Evolutionary conservation across 352 stramenopile genomes (phyloP).

Genomic region (Globisporangium perplexum): DNA sequence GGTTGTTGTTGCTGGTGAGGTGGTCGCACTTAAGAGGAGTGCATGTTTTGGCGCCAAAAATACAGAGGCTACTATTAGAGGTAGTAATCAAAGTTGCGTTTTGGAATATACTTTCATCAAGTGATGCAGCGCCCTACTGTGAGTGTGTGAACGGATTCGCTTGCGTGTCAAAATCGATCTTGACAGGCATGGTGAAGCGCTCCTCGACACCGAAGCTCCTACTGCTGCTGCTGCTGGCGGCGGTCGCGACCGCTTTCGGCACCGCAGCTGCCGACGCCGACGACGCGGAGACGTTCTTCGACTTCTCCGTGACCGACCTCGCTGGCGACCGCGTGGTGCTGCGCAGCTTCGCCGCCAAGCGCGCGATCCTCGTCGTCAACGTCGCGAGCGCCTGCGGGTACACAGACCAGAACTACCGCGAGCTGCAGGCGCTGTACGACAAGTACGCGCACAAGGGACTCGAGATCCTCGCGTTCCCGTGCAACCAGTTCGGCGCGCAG

Average conservation of each 20-base stretch:
- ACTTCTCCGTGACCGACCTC: conserved; percentile 53
- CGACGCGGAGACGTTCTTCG: conserved; percentile 31
- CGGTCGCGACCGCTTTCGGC: not conserved
- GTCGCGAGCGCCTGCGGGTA: conserved; percentile 77
- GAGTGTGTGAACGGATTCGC: too few species aligned
- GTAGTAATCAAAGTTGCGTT: too few species aligned
- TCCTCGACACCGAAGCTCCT: conserved; percentile 12
- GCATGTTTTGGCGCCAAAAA: too few species aligned
- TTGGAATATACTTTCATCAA: too few species aligned
- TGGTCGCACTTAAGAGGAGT: too few species aligned
- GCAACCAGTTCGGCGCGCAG: conserved; percentile 95
- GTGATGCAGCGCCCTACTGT: too few species aligned
- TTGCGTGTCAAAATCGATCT: not conserved
- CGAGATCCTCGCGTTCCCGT: conserved; percentile 92
- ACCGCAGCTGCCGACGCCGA: not conserved
- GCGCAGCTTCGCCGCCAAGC: conserved; percentile 38
- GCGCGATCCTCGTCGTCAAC: conserved; percentile 77
- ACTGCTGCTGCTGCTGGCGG: conserved; percentile 4
- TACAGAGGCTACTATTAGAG: too few species aligned
- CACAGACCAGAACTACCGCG: conserved; percentile 78
- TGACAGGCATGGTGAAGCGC: not conserved
- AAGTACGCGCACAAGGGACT: conserved; percentile 71
- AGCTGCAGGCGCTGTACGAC: conserved; percentile 70
- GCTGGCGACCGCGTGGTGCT: conserved; percentile 39
- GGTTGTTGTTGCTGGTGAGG: too few species aligned